phyloP scores from a whole-genome alignment of 192 early-diverging fungal species.

The Coemansia brasiliensis region DNA sequence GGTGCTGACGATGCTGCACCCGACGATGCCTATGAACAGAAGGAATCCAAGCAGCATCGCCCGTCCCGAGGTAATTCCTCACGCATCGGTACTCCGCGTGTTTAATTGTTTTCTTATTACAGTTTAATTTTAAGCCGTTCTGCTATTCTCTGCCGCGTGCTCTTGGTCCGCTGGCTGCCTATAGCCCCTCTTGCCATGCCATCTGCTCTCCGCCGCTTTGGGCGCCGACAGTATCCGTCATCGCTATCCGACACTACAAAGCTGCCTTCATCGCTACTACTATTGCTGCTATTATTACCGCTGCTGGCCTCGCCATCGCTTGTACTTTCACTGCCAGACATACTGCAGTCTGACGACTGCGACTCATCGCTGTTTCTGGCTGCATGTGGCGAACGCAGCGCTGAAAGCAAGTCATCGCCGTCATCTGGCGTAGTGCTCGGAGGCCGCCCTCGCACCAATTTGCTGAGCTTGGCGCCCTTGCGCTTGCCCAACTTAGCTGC shows the following conservation, averaged over 20 bases:
- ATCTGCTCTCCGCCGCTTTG: slow-evolving; percentile 7
- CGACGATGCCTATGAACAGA: slow-evolving; percentile 25
- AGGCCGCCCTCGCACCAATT: slow-evolving; percentile 35
- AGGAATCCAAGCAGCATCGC: slow-evolving; percentile 19
- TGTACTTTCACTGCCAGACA: not conserved
- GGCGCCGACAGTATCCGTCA: not conserved
- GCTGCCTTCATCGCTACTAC: slow-evolving; percentile 10
- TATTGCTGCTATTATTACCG: not conserved
- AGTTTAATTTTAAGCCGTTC: slow-evolving; percentile 51
- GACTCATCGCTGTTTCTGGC: not conserved
- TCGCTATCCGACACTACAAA: slow-evolving; percentile 44
- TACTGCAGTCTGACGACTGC: slow-evolving; percentile 5
- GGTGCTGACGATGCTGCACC: not conserved
- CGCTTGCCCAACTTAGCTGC: not conserved
- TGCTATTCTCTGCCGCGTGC: slow-evolving; percentile 37
- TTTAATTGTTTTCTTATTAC: slow-evolving; percentile 10
- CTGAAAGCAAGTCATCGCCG: slow-evolving; percentile 11
- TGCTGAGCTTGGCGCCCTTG: not conserved
- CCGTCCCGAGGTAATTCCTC: slow-evolving; percentile 30
- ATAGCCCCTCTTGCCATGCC: not conserved
- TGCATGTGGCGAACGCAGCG: slow-evolving; percentile 22
- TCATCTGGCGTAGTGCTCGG: not conserved
- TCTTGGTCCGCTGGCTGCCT: slow-evolving; percentile 11
- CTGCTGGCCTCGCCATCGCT: slow-evolving; percentile 12
- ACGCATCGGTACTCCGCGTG: slow-evolving; percentile 34